A percentile compares a stretch with the other conserved stretches of the same genome.
These are phyloP conservation scores for Poterioochromonas sp. DNA, from an alignment of 352 stramenopile genomes.

Conservation along the genomic window DNA sequence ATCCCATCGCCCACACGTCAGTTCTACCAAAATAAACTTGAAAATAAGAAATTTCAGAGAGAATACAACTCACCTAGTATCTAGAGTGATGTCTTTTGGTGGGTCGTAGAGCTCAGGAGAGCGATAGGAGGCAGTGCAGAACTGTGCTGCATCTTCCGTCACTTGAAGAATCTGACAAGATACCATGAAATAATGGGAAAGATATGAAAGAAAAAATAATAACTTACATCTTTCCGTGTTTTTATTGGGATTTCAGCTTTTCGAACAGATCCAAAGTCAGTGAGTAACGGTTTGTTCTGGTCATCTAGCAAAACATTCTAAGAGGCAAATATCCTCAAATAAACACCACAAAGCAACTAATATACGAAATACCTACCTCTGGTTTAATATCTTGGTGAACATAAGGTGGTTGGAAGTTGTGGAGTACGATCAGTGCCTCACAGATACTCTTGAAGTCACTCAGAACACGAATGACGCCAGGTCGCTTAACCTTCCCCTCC, in stretches of 20 bases:
- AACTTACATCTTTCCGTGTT: conserved; percentile 4
- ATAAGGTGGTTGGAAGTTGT: neutral
- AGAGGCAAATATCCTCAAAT: conserved; percentile 3
- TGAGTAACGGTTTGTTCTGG: neutral
- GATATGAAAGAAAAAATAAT: neutral
- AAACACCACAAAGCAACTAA: neutral
- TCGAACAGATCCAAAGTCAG: conserved; percentile 27
- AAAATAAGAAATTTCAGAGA: neutral
- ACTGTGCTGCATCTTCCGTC: neutral
- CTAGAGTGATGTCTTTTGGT: neutral
- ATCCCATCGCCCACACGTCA: conserved; percentile 24
- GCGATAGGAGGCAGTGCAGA: conserved; percentile 29
- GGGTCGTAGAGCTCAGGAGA: conserved; percentile 18
- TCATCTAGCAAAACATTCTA: conserved; percentile 26
- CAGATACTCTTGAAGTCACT: neutral
- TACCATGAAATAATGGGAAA: neutral
- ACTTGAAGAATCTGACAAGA: neutral
- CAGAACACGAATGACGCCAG: neutral
- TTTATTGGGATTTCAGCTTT: neutral
- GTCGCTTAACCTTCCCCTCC: neutral
- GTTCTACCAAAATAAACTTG: neutral
- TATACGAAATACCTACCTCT: neutral
- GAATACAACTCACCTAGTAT: neutral
- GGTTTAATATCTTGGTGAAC: conserved; percentile 28
- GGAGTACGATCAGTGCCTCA: neutral